Conservation (phyloP, 192 early-diverging fungal genomes). For the Gaertneriomyces sp. region DNA sequence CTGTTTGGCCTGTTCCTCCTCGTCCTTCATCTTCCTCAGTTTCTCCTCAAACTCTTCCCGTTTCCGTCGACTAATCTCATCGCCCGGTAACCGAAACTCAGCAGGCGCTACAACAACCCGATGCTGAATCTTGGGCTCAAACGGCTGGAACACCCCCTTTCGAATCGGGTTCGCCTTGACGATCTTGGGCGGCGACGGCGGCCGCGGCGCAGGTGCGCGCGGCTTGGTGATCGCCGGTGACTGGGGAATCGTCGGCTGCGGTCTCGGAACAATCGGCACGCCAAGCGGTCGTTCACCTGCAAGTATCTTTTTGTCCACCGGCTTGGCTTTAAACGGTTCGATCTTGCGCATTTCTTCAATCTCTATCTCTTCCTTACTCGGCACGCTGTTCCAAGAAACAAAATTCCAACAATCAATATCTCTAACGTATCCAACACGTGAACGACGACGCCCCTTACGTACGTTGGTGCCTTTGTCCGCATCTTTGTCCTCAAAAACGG, state of each 20-base stretch:
- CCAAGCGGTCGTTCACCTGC: constrained; percentile 15
- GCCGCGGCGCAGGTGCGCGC: constrained; percentile 11
- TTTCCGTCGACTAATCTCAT: constrained; percentile 53
- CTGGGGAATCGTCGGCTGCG: constrained; percentile 37
- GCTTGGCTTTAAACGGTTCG: constrained; percentile 47
- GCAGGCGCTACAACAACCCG: constrained; percentile 22
- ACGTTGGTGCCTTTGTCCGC: constrained; percentile 35
- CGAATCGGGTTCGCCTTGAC: constrained; percentile 49
- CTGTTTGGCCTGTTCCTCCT: constrained; percentile 32
- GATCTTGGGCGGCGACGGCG: constrained; percentile 26
- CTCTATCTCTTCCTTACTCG: constrained; percentile 33
- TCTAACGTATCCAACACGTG: neutral
- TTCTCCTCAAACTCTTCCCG: constrained; percentile 52
- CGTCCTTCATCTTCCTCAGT: constrained; percentile 25
- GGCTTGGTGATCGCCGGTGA: constrained; percentile 45
- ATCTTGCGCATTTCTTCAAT: constrained; percentile 34
- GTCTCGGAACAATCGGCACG: constrained; percentile 19
- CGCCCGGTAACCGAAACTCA: constrained; percentile 60
- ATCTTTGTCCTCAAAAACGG: constrained; percentile 44
- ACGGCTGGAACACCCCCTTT: constrained; percentile 2
- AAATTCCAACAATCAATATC: neutral
- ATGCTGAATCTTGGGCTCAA: constrained; percentile 36
- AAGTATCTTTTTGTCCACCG: constrained; percentile 39
- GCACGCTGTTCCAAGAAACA: constrained; percentile 19
- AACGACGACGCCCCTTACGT: constrained; percentile 3